Evolutionary conservation across 1,284 basidiomycete genomes (phyloP).

Genomic region (Apiotrichum akiyoshidainum): DNA sequence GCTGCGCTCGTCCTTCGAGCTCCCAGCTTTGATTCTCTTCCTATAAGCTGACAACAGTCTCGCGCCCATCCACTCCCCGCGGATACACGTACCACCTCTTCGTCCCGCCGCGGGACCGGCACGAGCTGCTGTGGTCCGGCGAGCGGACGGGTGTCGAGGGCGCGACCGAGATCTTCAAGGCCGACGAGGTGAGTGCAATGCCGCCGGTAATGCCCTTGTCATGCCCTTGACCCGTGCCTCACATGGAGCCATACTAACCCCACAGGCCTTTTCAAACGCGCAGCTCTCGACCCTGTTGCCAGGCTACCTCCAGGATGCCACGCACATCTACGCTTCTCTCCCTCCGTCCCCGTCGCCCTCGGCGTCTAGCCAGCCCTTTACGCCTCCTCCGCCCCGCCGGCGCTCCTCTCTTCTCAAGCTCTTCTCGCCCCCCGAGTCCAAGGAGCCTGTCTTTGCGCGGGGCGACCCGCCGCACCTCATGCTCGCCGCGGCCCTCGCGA

Average conservation of each 20-base stretch:
- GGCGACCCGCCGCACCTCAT: slow-evolving; percentile 48
- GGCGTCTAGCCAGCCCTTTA: slow-evolving; percentile 41
- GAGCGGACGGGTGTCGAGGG: slow-evolving; percentile 66
- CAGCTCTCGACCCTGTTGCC: slow-evolving; percentile 42
- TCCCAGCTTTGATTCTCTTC: not conserved
- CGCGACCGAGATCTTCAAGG: slow-evolving; percentile 64
- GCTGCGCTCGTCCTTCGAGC: not conserved
- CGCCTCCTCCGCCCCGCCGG: slow-evolving; percentile 36
- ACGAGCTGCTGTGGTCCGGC: slow-evolving; percentile 90
- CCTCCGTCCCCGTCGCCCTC: slow-evolving; percentile 47
- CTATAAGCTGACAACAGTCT: slow-evolving; percentile 24
- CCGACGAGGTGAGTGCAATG: slow-evolving; percentile 57
- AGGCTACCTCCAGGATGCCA: slow-evolving; percentile 28
- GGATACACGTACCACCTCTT: slow-evolving; percentile 91
- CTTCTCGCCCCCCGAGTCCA: slow-evolving; percentile 34
- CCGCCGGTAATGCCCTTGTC: slow-evolving; percentile 51
- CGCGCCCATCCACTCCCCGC: slow-evolving; percentile 57
- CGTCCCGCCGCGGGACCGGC: slow-evolving; percentile 69
- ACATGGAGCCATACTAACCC: too few species aligned
- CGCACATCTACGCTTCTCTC: slow-evolving; percentile 49
- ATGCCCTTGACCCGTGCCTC: too few species aligned
- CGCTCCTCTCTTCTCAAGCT: slow-evolving; percentile 47
- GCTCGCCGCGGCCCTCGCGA: slow-evolving; percentile 43
- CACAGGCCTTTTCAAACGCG: slow-evolving; percentile 47
- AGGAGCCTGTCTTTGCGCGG: slow-evolving; percentile 19